Conservation (phyloP, 1,284 basidiomycete species). For the Stereum hirsutum region DNA sequence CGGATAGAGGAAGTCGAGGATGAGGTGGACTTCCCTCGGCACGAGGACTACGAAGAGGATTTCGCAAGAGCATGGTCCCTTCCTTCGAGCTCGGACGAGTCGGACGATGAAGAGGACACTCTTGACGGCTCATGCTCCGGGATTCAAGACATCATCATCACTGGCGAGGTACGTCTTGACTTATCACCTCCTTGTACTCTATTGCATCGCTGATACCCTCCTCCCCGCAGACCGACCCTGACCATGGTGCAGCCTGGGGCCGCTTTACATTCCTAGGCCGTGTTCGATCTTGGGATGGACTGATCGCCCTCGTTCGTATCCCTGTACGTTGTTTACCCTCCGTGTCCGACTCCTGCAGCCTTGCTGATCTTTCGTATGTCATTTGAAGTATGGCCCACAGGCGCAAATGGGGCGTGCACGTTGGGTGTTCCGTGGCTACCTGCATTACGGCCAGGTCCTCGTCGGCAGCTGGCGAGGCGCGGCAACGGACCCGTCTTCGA, state of each 20-base stretch:
- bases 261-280: conserved; percentile 54
- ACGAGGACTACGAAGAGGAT: conserved; percentile 12
- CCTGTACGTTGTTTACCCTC: conserved; percentile 21
- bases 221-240: conserved; percentile 35
- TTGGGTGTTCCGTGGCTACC: conserved; percentile 60
- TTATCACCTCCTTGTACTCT: not conserved
- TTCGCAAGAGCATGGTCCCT: conserved; percentile 11
- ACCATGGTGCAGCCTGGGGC: conserved; percentile 52
- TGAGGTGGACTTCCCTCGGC: not conserved
- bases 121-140: conserved; percentile 32
- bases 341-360: not conserved
- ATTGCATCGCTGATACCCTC: conserved; percentile 5
- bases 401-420: conserved; percentile 21
- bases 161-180: conserved; percentile 34
- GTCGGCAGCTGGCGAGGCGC: conserved; percentile 59
- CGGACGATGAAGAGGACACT: conserved; percentile 8
- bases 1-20: conserved; percentile 1
- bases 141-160: conserved; percentile 47
- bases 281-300: conserved; percentile 57
- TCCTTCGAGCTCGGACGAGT: conserved; percentile 3
- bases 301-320: conserved; percentile 51
- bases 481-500: conserved; percentile 26
- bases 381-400: conserved; percentile 8
- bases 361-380: not conserved
- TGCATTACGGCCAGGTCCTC: conserved; percentile 53